phyloP scores from a whole-genome alignment of 2,329 filamentous ascomycete species.

The Apiospora sp. region DNA sequence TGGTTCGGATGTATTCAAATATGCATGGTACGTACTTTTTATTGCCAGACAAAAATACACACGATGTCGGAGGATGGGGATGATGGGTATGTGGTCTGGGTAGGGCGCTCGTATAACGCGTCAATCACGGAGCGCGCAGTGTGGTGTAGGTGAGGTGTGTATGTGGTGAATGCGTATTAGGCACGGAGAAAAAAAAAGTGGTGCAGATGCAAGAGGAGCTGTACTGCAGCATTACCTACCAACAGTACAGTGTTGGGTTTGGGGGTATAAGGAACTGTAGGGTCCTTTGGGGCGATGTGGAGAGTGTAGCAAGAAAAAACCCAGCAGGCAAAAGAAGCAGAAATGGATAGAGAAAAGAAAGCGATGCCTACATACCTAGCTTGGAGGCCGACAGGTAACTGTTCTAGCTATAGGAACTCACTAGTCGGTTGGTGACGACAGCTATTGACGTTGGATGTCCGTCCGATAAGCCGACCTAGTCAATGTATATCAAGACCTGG shows the following conservation, averaged over 20 bases:
- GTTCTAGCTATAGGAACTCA: slow-evolving; percentile 12
- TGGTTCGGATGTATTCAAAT: background rate
- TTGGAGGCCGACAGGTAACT: background rate
- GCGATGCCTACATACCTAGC: slow-evolving; percentile 3
- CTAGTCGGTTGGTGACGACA: slow-evolving; percentile 17
- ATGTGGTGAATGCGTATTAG: slow-evolving; percentile 15
- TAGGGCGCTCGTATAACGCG: slow-evolving; percentile 14
- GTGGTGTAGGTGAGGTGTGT: slow-evolving; percentile 14
- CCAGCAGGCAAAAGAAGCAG: slow-evolving; percentile 5
- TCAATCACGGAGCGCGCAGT: slow-evolving; percentile 16
- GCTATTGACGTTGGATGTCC: slow-evolving; percentile 18
- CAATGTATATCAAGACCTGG: slow-evolving; percentile 3
- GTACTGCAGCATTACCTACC: slow-evolving; percentile 10
- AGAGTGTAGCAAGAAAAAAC: background rate
- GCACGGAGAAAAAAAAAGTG: background rate
- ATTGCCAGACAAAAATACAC: background rate
- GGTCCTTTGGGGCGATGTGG: slow-evolving; percentile 15
- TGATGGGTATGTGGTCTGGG: background rate
- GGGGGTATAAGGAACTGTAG: background rate
- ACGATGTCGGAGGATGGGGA: background rate
- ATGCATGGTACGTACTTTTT: background rate
- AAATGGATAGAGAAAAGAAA: slow-evolving; percentile 11
- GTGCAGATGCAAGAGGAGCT: slow-evolving; percentile 3
- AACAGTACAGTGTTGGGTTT: background rate
- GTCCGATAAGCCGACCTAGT: slow-evolving; percentile 2